These are phyloP conservation scores for Ogataea naganishii DNA, from an alignment of 805 yeast species.

Conservation along the genomic window DNA sequence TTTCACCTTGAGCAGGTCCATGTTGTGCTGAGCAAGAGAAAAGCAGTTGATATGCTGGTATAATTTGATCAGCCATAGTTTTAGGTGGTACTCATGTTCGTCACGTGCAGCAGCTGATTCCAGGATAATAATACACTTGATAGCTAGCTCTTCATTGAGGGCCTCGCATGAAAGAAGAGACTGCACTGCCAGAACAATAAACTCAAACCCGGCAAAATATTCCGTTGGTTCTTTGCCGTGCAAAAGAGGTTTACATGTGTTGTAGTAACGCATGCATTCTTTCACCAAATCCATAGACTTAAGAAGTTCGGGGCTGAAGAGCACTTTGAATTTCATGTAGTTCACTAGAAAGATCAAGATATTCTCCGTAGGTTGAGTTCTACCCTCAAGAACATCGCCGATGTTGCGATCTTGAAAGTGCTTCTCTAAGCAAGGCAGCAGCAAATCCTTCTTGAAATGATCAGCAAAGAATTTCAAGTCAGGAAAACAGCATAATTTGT, in stretches of 20 bases:
- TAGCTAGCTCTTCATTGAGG: slow-evolving; percentile 14
- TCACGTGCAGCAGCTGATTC: slow-evolving; percentile 49
- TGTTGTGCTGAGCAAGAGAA: slow-evolving; percentile 40
- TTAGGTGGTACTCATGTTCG: slow-evolving; percentile 62
- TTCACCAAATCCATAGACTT: slow-evolving; percentile 14
- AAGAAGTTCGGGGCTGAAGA: slow-evolving; percentile 16
- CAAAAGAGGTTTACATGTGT: slow-evolving; percentile 27
- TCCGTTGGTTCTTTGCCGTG: slow-evolving; percentile 47
- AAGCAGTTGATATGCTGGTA: slow-evolving; percentile 52
- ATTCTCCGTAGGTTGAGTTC: slow-evolving; percentile 10
- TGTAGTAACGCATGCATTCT: slow-evolving; percentile 30
- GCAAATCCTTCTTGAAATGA: neutral
- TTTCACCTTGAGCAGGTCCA: slow-evolving; percentile 50
- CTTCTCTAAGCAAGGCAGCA: slow-evolving; percentile 5
- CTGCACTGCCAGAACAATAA: slow-evolving; percentile 48
- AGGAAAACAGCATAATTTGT: slow-evolving; percentile 55
- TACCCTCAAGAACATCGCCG: slow-evolving; percentile 4
- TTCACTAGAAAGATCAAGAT: slow-evolving; percentile 20
- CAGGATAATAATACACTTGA: slow-evolving; percentile 43
- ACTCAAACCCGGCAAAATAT: slow-evolving; percentile 61
- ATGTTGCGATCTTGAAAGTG: slow-evolving; percentile 7
- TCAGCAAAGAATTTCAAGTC: slow-evolving; percentile 39
- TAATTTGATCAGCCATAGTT: slow-evolving; percentile 61
- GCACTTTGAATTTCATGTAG: slow-evolving; percentile 35
- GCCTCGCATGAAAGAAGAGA: slow-evolving; percentile 16